phyloP scores from a whole-genome alignment of 2,329 filamentous ascomycete genomes.

The Fusarium albosuccineum region DNA sequence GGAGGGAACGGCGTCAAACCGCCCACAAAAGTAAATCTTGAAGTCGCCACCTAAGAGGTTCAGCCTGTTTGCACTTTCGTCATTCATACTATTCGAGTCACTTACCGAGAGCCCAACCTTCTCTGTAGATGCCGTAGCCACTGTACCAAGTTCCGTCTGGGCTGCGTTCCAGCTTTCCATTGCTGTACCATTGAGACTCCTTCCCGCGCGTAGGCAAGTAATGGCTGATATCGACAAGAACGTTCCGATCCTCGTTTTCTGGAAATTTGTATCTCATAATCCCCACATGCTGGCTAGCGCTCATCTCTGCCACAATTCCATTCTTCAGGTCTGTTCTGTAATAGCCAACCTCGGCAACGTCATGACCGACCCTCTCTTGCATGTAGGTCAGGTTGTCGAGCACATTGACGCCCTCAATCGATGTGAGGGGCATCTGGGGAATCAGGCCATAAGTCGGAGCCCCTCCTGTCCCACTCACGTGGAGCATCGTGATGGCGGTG shows the following conservation, averaged over 20 bases:
- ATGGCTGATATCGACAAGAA: conserved; percentile 63
- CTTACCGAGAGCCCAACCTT: conserved; percentile 20
- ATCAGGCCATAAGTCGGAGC: conserved; percentile 70
- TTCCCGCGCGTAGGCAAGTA: conserved; percentile 57
- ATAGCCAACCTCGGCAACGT: conserved; percentile 65
- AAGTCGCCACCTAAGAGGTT: conserved; percentile 17
- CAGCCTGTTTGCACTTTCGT: background rate
- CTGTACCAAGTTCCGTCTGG: conserved; percentile 56
- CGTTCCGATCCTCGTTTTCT: conserved; percentile 52
- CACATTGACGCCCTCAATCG: conserved; percentile 57
- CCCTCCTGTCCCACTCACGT: conserved; percentile 69
- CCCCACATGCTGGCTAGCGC: conserved; percentile 62
- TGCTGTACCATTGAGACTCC: conserved; percentile 57
- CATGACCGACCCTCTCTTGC: conserved; percentile 54
- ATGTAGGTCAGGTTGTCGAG: conserved; percentile 63
- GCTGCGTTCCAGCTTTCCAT: conserved; percentile 54
- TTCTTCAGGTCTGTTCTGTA: conserved; percentile 64
- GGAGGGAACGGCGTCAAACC: conserved; percentile 33
- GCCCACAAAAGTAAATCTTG: conserved; percentile 32
- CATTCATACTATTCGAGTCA: background rate
- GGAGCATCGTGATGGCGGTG: conserved; percentile 65
- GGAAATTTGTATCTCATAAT: conserved; percentile 67
- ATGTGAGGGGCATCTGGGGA: conserved; percentile 61
- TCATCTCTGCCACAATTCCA: conserved; percentile 63
- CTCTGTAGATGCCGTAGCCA: conserved; percentile 60